Evolutionary conservation across 176 grass and related monocot genomes (phyloP).

Genomic region (Oryza nivara): DNA sequence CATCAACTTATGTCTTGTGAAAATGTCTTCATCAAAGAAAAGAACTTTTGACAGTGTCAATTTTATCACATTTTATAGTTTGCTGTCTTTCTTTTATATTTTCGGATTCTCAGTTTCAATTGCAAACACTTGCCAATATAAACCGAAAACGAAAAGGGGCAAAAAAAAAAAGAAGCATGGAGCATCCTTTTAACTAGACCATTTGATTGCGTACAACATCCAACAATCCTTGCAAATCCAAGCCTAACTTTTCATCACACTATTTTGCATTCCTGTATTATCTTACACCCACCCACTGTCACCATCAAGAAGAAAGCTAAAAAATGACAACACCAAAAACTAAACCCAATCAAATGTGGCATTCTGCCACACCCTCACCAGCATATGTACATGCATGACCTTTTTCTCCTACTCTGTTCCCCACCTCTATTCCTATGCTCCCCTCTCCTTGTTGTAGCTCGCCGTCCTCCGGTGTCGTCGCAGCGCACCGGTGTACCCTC

Average conservation of each 20-base stretch:
- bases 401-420: not conserved
- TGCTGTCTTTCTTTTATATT: not conserved
- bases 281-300: slow-evolving; percentile 27
- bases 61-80: slow-evolving; percentile 19
- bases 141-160: not conserved
- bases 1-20: not conserved
- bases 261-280: slow-evolving; percentile 33
- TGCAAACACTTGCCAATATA: not conserved
- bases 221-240: slow-evolving; percentile 41
- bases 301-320: slow-evolving; percentile 43
- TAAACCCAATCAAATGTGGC: slow-evolving; percentile 39
- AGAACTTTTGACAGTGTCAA: not conserved
- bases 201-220: slow-evolving; percentile 32
- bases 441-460: slow-evolving; percentile 50
- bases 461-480: slow-evolving; percentile 45
- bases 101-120: not conserved
- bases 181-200: not conserved
- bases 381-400: slow-evolving; percentile 14
- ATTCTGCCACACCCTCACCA: slow-evolving; percentile 54
- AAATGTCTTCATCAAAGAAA: not conserved
- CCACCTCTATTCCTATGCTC: slow-evolving; percentile 35
- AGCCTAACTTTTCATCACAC: slow-evolving; percentile 43
- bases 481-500: slow-evolving; percentile 25
- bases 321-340: slow-evolving; percentile 23
- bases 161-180: not conserved